Evolutionary conservation across 768 basidiomycete species (phyloP).

Genomic region (Leccinellum albellum): DNA sequence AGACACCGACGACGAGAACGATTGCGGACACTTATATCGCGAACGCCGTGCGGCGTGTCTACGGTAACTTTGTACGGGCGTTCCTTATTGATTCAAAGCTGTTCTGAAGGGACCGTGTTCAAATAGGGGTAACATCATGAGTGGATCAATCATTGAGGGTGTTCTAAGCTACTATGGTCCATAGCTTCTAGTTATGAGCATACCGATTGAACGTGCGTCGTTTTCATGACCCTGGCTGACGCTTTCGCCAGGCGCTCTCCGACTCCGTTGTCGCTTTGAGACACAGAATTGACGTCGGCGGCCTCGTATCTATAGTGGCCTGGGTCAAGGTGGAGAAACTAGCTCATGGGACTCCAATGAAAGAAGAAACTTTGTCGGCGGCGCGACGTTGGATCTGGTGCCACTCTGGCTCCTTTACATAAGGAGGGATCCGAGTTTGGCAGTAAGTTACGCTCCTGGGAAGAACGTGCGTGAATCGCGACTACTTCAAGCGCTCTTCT

Average conservation of each 20-base stretch:
- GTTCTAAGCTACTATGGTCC: slow-evolving; percentile 19
- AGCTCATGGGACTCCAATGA: slow-evolving; percentile 85
- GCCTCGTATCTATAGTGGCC: slow-evolving; percentile 27
- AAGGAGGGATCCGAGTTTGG: too few relatives aligned
- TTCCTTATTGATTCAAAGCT: background rate
- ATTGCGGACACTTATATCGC: slow-evolving; percentile 7
- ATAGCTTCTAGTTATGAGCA: slow-evolving; percentile 12
- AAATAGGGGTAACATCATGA: slow-evolving; percentile 16
- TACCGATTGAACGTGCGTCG: background rate
- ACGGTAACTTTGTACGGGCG: slow-evolving; percentile 16
- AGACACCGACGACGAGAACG: slow-evolving; percentile 5
- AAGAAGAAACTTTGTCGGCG: slow-evolving; percentile 76
- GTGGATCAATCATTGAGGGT: slow-evolving; percentile 5
- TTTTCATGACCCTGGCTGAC: slow-evolving; percentile 3
- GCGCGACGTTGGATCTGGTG: too few relatives aligned
- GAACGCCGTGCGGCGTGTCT: slow-evolving; percentile 22
- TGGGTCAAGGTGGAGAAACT: slow-evolving; percentile 47
- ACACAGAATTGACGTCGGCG: slow-evolving; percentile 33
- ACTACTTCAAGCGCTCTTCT: too few relatives aligned
- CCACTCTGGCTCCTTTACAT: too few relatives aligned
- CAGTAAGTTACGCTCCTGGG: too few relatives aligned
- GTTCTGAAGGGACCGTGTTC: background rate
- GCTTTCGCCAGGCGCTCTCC: slow-evolving; percentile 16
- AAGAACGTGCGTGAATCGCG: too few relatives aligned
- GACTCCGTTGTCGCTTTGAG: slow-evolving; percentile 4